phyloP scores from a whole-genome alignment of 345 rosid genomes.

The Tarenaya hassleriana region DNA sequence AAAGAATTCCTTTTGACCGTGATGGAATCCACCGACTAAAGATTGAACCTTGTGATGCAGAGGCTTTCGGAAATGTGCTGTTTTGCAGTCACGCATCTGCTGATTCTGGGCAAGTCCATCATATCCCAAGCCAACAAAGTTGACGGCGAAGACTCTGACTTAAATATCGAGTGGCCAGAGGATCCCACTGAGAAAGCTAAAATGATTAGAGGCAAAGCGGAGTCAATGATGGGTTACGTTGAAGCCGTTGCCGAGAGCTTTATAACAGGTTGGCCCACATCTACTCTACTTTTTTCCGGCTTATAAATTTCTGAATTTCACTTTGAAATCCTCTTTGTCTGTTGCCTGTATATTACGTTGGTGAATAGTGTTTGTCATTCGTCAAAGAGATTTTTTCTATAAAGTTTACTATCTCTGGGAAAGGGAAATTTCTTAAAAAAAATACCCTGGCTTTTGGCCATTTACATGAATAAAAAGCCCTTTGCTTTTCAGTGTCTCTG shows the following conservation, averaged over 20 bases:
- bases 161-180: constrained; percentile 83
- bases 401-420: too few species aligned
- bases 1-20: neutral
- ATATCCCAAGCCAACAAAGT: constrained; percentile 58
- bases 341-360: too few species aligned
- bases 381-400: too few species aligned
- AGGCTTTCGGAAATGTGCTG: constrained; percentile 92
- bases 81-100: constrained; percentile 74
- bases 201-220: constrained; percentile 61
- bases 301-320: neutral
- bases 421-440: too few species aligned
- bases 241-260: constrained; percentile 81
- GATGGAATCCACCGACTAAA: constrained; percentile 7
- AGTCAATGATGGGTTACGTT: constrained; percentile 56
- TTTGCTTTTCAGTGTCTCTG: too few species aligned
- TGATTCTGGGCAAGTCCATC: constrained; percentile 70
- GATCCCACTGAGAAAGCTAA: constrained; percentile 86
- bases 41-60: constrained; percentile 44
- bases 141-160: constrained; percentile 55
- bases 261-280: constrained; percentile 58
- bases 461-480: too few species aligned
- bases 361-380: too few species aligned
- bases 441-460: too few species aligned
- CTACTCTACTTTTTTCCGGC: neutral
- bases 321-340: too few species aligned